phyloP scores from a whole-genome alignment of 345 rosid genomes.

The Populus ilicifolia region DNA sequence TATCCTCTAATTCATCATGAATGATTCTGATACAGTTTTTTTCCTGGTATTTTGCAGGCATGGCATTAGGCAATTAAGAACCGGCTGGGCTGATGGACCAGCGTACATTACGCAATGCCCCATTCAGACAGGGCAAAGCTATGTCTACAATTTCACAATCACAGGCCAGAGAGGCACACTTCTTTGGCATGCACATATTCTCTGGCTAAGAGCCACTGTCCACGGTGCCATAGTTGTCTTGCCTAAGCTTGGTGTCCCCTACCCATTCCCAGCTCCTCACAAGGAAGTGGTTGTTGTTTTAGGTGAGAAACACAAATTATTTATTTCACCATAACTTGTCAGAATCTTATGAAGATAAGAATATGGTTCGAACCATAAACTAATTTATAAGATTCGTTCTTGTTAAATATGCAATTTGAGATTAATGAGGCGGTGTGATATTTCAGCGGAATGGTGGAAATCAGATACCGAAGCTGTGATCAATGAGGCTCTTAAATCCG shows the following conservation, averaged over 20 bases:
- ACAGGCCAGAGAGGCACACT: constrained; percentile 72
- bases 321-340: background rate
- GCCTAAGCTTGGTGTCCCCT: constrained; percentile 62
- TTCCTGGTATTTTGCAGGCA: constrained; percentile 43
- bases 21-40: background rate
- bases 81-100: constrained; percentile 88
- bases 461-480: constrained; percentile 52
- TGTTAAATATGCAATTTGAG: background rate
- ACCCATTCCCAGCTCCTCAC: constrained; percentile 58
- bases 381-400: background rate
- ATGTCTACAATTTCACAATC: constrained; percentile 49
- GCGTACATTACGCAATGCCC: constrained; percentile 83
- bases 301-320: constrained; percentile 24
- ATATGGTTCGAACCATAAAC: background rate
- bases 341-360: too few species aligned
- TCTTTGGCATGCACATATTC: constrained; percentile 70
- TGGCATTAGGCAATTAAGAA: constrained; percentile 63
- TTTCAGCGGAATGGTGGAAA: constrained; percentile 76
- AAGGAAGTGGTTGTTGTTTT: constrained; percentile 47
- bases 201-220: constrained; percentile 65
- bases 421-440: background rate
- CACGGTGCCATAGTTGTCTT: constrained; percentile 62
- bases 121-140: constrained; percentile 54
- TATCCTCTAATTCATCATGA: background rate
- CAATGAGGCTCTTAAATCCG: constrained; percentile 47